phyloP scores from a whole-genome alignment of 495 filamentous ascomycete species.

The Aspergillus heteromorphus region DNA sequence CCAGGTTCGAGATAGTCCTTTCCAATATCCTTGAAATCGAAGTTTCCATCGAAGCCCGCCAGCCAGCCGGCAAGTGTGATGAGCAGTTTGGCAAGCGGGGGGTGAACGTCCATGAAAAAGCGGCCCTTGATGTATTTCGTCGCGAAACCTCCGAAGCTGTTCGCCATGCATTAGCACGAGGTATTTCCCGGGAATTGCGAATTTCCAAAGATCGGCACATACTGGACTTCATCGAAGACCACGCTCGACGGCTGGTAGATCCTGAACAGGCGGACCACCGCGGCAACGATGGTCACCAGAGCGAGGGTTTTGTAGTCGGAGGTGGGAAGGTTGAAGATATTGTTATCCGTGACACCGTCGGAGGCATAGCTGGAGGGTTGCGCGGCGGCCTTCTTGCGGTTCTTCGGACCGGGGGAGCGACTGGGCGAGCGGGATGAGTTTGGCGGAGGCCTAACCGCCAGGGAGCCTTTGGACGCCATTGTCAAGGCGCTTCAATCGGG shows the following conservation, averaged over 20 bases:
- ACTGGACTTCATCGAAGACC: slow-evolving; percentile 99
- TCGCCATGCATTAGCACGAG: slow-evolving; percentile 2
- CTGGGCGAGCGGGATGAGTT: slow-evolving; percentile 35
- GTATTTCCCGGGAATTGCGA: background rate
- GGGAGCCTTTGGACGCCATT: slow-evolving; percentile 35
- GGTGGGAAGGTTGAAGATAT: slow-evolving; percentile 57
- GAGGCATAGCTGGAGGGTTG: slow-evolving; percentile 39
- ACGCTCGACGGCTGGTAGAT: slow-evolving; percentile 96
- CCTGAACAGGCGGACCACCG: slow-evolving; percentile 81
- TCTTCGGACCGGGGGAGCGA: slow-evolving; percentile 40
- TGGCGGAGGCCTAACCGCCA: slow-evolving; percentile 35
- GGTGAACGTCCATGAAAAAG: slow-evolving; percentile 99
- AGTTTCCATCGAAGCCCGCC: slow-evolving; percentile 89
- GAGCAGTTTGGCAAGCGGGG: slow-evolving; percentile 92
- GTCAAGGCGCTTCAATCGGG: background rate
- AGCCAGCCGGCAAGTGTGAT: slow-evolving; percentile 93
- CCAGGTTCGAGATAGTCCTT: slow-evolving; percentile 94
- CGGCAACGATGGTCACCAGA: slow-evolving; percentile 67
- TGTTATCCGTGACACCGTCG: slow-evolving; percentile 48
- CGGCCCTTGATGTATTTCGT: slow-evolving; percentile 97
- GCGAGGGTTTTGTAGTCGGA: slow-evolving; percentile 76
- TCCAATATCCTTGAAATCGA: slow-evolving; percentile 99
- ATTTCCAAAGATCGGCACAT: slow-evolving; percentile 29
- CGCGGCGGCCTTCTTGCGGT: slow-evolving; percentile 27
- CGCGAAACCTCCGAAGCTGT: slow-evolving; percentile 93